phyloP scores from a whole-genome alignment of 805 yeast genomes.

The Lipomyces orientalis region DNA sequence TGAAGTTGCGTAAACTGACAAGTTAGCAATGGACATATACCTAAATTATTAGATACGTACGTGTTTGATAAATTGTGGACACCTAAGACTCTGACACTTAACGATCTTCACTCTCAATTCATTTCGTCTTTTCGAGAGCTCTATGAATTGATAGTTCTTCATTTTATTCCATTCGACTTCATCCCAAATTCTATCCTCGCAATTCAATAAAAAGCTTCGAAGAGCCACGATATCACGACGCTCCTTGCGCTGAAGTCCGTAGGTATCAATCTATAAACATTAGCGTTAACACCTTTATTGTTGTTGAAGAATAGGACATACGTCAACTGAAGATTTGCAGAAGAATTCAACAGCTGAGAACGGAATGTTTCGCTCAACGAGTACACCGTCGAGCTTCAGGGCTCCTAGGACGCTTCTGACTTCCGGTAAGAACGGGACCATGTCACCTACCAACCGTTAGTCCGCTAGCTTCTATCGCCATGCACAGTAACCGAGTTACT shows the following conservation, averaged over 20 bases:
- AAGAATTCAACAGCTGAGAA: slow-evolving; percentile 53
- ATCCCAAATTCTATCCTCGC: slow-evolving; percentile 44
- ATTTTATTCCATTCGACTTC: slow-evolving; percentile 52
- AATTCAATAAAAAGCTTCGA: slow-evolving; percentile 11
- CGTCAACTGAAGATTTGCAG: slow-evolving; percentile 45
- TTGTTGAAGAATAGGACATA: not conserved
- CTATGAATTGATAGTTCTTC: slow-evolving; percentile 48
- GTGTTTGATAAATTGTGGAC: slow-evolving; percentile 43
- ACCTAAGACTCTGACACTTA: slow-evolving; percentile 43
- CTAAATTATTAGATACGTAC: slow-evolving; percentile 13
- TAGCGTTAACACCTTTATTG: not conserved
- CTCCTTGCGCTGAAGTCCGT: slow-evolving; percentile 15
- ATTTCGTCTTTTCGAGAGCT: slow-evolving; percentile 49
- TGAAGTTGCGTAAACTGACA: slow-evolving; percentile 48
- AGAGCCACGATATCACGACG: slow-evolving; percentile 15
- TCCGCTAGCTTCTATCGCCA: not conserved
- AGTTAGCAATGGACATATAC: slow-evolving; percentile 1
- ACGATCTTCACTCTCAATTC: slow-evolving; percentile 46
- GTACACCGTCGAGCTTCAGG: slow-evolving; percentile 14
- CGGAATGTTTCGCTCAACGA: slow-evolving; percentile 48
- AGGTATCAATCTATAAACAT: slow-evolving; percentile 19
- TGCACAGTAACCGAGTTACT: not conserved
- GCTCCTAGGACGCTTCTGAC: slow-evolving; percentile 9
- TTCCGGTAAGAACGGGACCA: slow-evolving; percentile 31
- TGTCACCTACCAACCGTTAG: slow-evolving; percentile 13